Evolutionary conservation across 768 basidiomycete genomes (phyloP), one percentile per base, ranked within the genome.

Genomic region (Lyophyllum semitale): DNA sequence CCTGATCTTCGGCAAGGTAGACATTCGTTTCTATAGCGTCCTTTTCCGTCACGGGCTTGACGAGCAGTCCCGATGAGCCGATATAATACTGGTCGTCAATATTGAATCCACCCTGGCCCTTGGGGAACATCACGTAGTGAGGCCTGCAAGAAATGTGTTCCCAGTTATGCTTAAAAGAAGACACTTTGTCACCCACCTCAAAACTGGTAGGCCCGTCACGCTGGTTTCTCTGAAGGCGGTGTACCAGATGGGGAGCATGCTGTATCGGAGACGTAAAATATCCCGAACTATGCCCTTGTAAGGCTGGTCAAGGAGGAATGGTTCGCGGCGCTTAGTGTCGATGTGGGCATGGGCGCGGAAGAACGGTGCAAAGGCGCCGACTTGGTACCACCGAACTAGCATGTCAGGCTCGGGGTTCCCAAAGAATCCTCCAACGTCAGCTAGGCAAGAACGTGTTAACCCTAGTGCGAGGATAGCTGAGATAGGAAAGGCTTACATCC

Each of bases 341-440:
- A 98, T 88, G 70, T 98, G 96, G 11, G 95, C 96, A 70, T 99
- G 97, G 1, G 96, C 97, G 55, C 97, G 85, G 88, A 98, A 95
- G 85, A 99, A 99, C 6, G 97, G 96, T 49, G 88, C 87, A 72
- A 98, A 96, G 1, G 86, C 84, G 23, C 97, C 97, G 47, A 96
- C 91, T 74, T 91, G 93, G 63, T 99, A 98, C 95, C 96, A 99
- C 45, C 97, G 81, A 8, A 95, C 88, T 30, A 99, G 84, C 86
- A 98, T 93, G 66, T 98, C 97, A 0, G 89, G 81, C 42, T 89
- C 85, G 0, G 97, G 95, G 70, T 98, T 95, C 17, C 96, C 95
- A 66, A 98, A 98, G 87, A 98, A 99, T 15, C 97, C 97, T 18
- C 97, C 96, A 49, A 98, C 95, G 64, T 99, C 97, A 58, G 97